Percentiles rank a stretch among this genome's conserved stretches.
These are phyloP conservation scores for Opeltia flavorubescens DNA, from an alignment of 495 filamentous ascomycete species.

Conservation along the genomic window DNA sequence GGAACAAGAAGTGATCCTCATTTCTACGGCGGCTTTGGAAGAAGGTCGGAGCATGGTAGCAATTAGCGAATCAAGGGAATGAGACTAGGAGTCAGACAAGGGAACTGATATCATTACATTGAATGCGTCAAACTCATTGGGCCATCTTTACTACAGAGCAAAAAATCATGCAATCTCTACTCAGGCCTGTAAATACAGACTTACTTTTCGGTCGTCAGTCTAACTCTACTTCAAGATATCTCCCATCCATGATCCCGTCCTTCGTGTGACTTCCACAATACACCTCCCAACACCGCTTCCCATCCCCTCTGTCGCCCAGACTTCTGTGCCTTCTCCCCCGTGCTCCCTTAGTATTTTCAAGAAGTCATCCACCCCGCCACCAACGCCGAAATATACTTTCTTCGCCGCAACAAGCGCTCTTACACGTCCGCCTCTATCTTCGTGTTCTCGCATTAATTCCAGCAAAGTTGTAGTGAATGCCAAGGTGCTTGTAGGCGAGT, in stretches of 20 bases:
- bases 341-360: slow-evolving; percentile 42
- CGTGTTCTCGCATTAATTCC: slow-evolving; percentile 41
- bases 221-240: too few relatives aligned
- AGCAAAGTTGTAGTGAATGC: slow-evolving; percentile 65
- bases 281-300: slow-evolving; percentile 29
- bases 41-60: too few relatives aligned
- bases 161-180: too few relatives aligned
- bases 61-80: too few relatives aligned
- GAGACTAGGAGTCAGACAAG: too few relatives aligned
- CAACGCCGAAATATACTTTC: slow-evolving; percentile 90
- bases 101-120: too few relatives aligned
- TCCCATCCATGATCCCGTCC: too few relatives aligned
- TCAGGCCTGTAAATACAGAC: too few relatives aligned
- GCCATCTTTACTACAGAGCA: too few relatives aligned
- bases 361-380: slow-evolving; percentile 85
- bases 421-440: slow-evolving; percentile 21
- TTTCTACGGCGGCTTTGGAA: background rate
- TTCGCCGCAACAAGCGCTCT: slow-evolving; percentile 80
- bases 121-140: background rate
- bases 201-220: too few relatives aligned
- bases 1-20: background rate
- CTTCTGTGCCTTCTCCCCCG: slow-evolving; percentile 39
- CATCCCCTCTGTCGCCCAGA: slow-evolving; percentile 50
- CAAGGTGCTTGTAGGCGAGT: slow-evolving; percentile 60
- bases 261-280: slow-evolving; percentile 29